Evolutionary conservation across 2,329 filamentous ascomycete genomes (phyloP).

Genomic region (Fusarium algeriense): DNA sequence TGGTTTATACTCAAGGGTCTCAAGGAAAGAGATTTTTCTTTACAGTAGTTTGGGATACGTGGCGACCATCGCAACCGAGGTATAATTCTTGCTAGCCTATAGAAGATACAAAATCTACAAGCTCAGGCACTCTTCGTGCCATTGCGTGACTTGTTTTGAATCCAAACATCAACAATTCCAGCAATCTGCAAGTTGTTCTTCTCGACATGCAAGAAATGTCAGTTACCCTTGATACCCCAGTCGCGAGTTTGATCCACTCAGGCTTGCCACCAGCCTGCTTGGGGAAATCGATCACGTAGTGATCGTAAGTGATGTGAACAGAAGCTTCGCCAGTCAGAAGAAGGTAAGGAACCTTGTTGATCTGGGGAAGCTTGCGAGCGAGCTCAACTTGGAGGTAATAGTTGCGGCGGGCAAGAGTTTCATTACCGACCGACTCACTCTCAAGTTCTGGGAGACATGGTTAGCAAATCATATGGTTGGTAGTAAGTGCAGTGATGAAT

Average conservation of each 20-base stretch:
- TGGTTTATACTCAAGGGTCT: no score
- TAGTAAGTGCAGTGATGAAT: not conserved
- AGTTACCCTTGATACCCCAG: conserved; percentile 34
- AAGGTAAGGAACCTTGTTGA: conserved; percentile 33
- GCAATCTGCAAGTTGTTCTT: conserved; percentile 39
- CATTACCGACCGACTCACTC: conserved; percentile 19
- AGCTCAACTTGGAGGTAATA: conserved; percentile 34
- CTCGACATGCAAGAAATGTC: conserved; percentile 38
- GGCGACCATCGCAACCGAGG: no score
- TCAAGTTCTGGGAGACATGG: conserved; percentile 9
- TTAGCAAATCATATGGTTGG: not conserved
- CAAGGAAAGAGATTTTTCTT: no score
- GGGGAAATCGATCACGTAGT: conserved; percentile 30
- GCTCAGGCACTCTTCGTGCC: not conserved
- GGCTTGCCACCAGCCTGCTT: conserved; percentile 30
- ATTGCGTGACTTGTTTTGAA: not conserved
- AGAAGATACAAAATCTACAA: not conserved
- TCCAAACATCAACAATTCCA: conserved; percentile 18
- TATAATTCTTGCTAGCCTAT: not conserved
- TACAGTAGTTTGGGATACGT: no score
- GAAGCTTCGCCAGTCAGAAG: conserved; percentile 35
- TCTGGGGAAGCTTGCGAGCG: conserved; percentile 28
- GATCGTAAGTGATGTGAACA: conserved; percentile 25
- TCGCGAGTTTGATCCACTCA: conserved; percentile 37
- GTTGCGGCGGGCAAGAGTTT: conserved; percentile 29